A percentile compares a stretch with the other conserved stretches of the same genome.
Evolutionary conservation across 1,139 yeast species (phyloP).

Genomic region (Candida tetrigidarum): DNA sequence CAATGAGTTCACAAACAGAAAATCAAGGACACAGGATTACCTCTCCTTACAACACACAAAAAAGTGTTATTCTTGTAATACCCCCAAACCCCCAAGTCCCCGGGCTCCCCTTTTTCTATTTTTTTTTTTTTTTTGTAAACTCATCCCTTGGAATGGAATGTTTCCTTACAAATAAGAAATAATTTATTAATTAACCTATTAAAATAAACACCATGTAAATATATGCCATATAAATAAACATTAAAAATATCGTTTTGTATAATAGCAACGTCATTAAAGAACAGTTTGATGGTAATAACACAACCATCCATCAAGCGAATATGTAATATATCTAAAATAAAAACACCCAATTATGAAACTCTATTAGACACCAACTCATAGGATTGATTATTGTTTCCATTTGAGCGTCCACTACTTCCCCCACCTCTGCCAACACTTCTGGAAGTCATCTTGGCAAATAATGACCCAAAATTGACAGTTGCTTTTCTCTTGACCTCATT

Average conservation of each 20-base stretch:
- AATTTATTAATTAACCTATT: slow-evolving; percentile 3
- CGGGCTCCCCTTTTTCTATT: too few relatives aligned
- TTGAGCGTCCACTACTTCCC: not conserved
- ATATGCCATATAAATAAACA: not conserved
- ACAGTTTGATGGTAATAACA: too few relatives aligned
- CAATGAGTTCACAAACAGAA: not conserved
- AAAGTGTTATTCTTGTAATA: not conserved
- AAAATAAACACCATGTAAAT: slow-evolving; percentile 1
- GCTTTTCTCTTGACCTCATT: slow-evolving; percentile 26
- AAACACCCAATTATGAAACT: slow-evolving; percentile 14
- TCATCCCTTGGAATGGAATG: not conserved
- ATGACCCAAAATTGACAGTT: slow-evolving; percentile 7
- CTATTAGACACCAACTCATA: slow-evolving; percentile 13
- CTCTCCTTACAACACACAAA: not conserved
- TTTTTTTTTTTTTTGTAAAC: too few relatives aligned
- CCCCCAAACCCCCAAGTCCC: too few relatives aligned
- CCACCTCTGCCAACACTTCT: slow-evolving; percentile 2
- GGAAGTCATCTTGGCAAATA: slow-evolving; percentile 7
- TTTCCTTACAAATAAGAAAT: not conserved
- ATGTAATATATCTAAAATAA: too few relatives aligned
- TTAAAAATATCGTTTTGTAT: not conserved
- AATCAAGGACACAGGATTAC: not conserved
- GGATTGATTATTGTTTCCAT: slow-evolving; percentile 9
- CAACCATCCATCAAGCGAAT: too few relatives aligned
- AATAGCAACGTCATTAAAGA: slow-evolving; percentile 6